Conservation (phyloP, 129 eudicot species). For the Helichrysum umbraculigerum region DNA sequence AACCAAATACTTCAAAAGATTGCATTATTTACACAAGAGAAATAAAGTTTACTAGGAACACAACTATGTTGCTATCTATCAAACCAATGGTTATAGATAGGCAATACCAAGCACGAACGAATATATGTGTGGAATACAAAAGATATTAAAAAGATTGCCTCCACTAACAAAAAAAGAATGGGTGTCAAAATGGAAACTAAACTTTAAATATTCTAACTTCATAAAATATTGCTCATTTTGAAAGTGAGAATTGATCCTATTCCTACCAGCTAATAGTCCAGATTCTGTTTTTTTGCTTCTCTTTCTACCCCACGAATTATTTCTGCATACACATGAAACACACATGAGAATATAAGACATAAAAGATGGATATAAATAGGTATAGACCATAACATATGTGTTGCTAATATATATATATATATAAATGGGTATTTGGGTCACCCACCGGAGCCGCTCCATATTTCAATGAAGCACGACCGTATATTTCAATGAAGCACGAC, state of each 20-base stretch:
- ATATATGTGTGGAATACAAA: neutral
- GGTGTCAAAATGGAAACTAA: constrained; percentile 26
- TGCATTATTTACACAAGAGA: constrained; percentile 30
- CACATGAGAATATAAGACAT: neutral
- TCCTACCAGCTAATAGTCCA: constrained; percentile 32
- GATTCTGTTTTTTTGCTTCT: constrained; percentile 29
- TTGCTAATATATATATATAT: no score
- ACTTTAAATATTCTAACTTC: constrained; percentile 35
- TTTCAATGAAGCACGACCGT: no score
- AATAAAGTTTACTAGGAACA: neutral
- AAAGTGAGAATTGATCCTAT: constrained; percentile 34
- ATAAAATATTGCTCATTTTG: constrained; percentile 22
- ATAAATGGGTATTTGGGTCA: no score
- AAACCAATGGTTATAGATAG: constrained; percentile 1
- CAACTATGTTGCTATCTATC: neutral
- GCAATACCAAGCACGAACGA: neutral
- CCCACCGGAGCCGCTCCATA: no score
- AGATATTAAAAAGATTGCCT: constrained; percentile 29
- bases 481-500: no score
- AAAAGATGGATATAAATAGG: neutral
- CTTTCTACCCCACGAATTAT: constrained; percentile 21
- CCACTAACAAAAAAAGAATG: constrained; percentile 29
- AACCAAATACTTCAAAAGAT: constrained; percentile 48
- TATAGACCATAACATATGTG: neutral
- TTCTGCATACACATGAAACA: constrained; percentile 24